Percentiles rank a stretch among this genome's conserved stretches.
Conservation (phyloP, 31 red algal species). For the Porphyra umbilicalis region DNA sequence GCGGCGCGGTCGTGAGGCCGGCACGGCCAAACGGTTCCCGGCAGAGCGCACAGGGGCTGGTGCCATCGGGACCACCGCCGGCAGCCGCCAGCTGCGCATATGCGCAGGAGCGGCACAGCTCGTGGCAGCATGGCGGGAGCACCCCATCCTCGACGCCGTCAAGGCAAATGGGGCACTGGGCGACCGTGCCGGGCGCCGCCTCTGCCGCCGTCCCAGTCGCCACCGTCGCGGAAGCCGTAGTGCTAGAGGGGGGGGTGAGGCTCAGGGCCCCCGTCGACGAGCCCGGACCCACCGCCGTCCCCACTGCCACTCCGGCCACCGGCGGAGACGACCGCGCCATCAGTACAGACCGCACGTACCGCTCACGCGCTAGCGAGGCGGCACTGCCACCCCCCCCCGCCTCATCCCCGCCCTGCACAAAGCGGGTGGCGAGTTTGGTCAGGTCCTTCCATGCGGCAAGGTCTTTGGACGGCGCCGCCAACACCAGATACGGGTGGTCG, state of each 20-base stretch:
- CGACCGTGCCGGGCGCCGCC: not conserved
- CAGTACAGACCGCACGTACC: not conserved
- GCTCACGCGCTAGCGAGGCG: not conserved
- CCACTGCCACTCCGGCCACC: not conserved
- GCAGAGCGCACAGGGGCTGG: not conserved
- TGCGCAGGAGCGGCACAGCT: not conserved
- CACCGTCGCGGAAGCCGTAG: not conserved
- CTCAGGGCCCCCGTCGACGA: not conserved
- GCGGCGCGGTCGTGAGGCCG: not conserved
- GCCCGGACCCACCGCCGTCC: not conserved
- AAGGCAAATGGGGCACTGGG: slow-evolving; percentile 60
- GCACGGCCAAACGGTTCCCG: not conserved
- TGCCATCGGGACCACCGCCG: not conserved
- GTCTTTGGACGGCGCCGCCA: slow-evolving; percentile 67
- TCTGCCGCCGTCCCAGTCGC: not conserved
- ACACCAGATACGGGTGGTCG: slow-evolving; percentile 85
- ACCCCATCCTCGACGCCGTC: slow-evolving; percentile 84
- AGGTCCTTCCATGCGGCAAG: slow-evolving; percentile 40
- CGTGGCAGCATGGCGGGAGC: slow-evolving; percentile 8
- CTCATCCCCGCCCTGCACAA: slow-evolving; percentile 19
- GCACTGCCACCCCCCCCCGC: not conserved
- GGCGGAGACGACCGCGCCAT: not conserved
- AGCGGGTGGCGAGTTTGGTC: slow-evolving; percentile 54
- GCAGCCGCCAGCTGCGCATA: not conserved
- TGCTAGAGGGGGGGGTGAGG: not conserved